Base-by-base conservation (phyloP, 2,329 filamentous ascomycete genomes). In the Clonostachys rosea region DNA sequence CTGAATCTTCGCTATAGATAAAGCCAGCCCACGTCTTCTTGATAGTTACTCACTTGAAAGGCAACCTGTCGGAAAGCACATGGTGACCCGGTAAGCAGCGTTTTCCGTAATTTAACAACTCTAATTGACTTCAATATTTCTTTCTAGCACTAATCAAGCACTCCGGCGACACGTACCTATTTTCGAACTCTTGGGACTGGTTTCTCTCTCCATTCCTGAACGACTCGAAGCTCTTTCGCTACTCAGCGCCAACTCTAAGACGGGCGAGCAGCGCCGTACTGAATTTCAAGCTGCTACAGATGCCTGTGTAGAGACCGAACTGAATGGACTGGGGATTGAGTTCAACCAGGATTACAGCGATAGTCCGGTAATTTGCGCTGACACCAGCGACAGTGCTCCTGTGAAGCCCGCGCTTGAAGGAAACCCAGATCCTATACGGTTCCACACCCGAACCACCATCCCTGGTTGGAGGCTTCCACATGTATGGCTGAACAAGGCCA, bases 381-480 rank as follows among this genome's bases (percentile, higher is more conserved):
- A 30, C 24, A 30, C 24, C 24, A 30, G 24, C 24, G 24, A 30
- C 9, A 30, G 24, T 30, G 24, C 24, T 30, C 24, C 24, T 30
- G 24, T 3, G 24, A 30, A 30, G 24, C 24, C 24, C 4, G 24
- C 24, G 24, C 24, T 30, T 30, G 24, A 10, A 30, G 24, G 9
- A 10, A 30, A 30, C 24, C 24, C 24, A 10, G 24, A 30, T 30
- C 24, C 24, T 6, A 2, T 30, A 30, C 24, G 24, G 24, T 30
- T 30, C 9, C 24, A 30, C 24, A 30, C 8, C 24, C 8, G 24
- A 3, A 30, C 24, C 24, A 30, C 24, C 24, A 30, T 30, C 53
- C 83, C 83, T 1, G 83, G 83, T 8, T 68, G 68, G 33, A 67
- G 81, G 3, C 61, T 85, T 18, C 83, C 83, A 6, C 83, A 87